Percentiles rank a stretch among this genome's conserved stretches.
These are phyloP conservation scores for Amaranthus cruentus DNA, from an alignment of 148 eudicot genomes.

Conservation along the genomic window DNA sequence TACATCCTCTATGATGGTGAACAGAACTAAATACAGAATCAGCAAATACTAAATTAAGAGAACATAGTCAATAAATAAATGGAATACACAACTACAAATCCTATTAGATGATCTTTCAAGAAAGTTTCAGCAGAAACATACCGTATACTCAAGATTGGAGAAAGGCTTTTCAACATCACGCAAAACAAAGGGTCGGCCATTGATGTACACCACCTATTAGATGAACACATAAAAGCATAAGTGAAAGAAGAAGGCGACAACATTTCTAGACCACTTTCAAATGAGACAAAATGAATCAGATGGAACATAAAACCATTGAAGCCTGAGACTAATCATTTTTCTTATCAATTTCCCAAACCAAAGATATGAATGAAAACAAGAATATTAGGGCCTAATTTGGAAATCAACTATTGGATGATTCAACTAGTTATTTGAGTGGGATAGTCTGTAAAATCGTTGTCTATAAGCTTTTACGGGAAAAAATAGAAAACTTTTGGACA, in stretches of 20 bases:
- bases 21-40: no score
- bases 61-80: neutral
- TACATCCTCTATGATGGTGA: neutral
- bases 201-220: conserved; percentile 81
- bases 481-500: no score
- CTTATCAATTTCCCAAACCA: neutral
- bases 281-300: neutral
- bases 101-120: no score
- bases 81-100: neutral
- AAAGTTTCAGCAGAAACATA: conserved; percentile 28
- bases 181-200: conserved; percentile 94
- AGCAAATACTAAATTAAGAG: neutral
- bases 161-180: conserved; percentile 97
- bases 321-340: neutral
- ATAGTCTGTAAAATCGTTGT: no score
- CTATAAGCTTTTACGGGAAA: no score
- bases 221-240: conserved; percentile 7
- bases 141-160: conserved; percentile 98
- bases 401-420: no score
- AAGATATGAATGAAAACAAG: neutral
- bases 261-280: neutral
- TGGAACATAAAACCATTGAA: neutral
- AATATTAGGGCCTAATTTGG: no score
- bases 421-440: no score
- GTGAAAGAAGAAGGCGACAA: neutral